A percentile compares a stretch with the other conserved stretches of the same genome.
phyloP scores from a whole-genome alignment of 371 early-diverging fungal species.

The Capillidium rhysosporum region DNA sequence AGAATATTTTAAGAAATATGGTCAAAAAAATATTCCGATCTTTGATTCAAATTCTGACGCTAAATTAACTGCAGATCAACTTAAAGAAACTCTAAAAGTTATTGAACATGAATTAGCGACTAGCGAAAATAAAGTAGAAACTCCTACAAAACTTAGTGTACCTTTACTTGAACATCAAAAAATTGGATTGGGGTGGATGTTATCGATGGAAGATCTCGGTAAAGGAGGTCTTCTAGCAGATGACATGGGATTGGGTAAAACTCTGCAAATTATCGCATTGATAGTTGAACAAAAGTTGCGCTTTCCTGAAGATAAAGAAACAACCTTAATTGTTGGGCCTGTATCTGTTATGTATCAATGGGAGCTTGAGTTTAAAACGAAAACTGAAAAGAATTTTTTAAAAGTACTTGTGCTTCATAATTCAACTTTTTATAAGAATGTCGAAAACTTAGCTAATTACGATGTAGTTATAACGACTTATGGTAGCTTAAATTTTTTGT shows the following conservation, averaged over 20 bases:
- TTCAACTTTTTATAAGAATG: conserved; percentile 16
- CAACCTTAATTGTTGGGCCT: conserved; percentile 44
- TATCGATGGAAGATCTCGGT: background rate
- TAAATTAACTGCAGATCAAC: too few species aligned
- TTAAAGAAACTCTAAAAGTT: too few species aligned
- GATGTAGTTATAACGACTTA: conserved; percentile 58
- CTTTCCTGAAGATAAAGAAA: conserved; percentile 14
- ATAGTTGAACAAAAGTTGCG: conserved; percentile 19
- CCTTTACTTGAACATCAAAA: background rate
- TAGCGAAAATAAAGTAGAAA: too few species aligned
- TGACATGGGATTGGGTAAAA: conserved; percentile 86
- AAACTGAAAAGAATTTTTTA: conserved; percentile 20
- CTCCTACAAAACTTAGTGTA: background rate
- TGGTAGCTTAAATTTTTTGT: conserved; percentile 32
- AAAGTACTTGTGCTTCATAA: conserved; percentile 41
- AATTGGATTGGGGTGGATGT: background rate
- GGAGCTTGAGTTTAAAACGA: conserved; percentile 33
- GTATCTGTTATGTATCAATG: conserved; percentile 43
- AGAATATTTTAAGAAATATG: too few species aligned
- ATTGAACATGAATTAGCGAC: too few species aligned
- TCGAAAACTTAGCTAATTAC: conserved; percentile 22
- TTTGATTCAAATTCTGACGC: too few species aligned
- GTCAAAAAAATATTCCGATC: too few species aligned
- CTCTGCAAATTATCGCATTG: conserved; percentile 62
- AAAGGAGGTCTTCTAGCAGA: conserved; percentile 59